Evolutionary conservation across 495 filamentous ascomycete genomes (phyloP), one percentile per base, ranked within the genome.

Genomic region (Halenospora varia): DNA sequence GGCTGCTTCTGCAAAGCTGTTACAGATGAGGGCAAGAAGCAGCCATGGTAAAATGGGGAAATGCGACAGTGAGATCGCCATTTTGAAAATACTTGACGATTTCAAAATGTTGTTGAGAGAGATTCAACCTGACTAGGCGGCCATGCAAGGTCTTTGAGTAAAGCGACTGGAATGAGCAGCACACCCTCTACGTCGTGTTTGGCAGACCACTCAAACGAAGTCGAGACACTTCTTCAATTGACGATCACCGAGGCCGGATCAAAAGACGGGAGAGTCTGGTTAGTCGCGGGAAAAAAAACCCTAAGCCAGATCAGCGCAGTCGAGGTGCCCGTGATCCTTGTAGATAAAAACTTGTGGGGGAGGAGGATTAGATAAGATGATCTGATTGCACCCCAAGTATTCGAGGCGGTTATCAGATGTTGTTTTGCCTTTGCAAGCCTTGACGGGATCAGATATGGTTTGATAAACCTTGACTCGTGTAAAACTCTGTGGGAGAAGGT

Each of bases 1-100:
- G 35, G 81, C 86, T 47, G 84, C 82, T 48, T 70, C 48, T 29
- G 75, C 73, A 29, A 69, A 53, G n/a, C 70, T 63, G 19, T 70
- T 54, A 13, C 29, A 35, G 29, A 35, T 6, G 54, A 67, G 60
- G 17, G 66, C 53, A 46, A 72, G 63, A 54, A 75, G 60, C 22
- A 75, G 56, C 49, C 61, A 48, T 62, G 67, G 68, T 51, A 63
- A 57, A 48, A 68, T 59, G 67, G 62, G 67, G 63, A 67, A 71
- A 46, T 40, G 60, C 23, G 58, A 65, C 46, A 64, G 22, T 10
- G 60, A 61, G 42, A 63, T 54, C 3, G 57, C 62, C 64, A 63
- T 66, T 22, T 24, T 55, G 46, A 55, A 15, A 6, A 20, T 45
- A n/a, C 17, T 29, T 15, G 22, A 10, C 11, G n/a, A 46, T 46